Conservation (phyloP, 805 yeast genomes). For the Saturnispora diversa region DNA sequence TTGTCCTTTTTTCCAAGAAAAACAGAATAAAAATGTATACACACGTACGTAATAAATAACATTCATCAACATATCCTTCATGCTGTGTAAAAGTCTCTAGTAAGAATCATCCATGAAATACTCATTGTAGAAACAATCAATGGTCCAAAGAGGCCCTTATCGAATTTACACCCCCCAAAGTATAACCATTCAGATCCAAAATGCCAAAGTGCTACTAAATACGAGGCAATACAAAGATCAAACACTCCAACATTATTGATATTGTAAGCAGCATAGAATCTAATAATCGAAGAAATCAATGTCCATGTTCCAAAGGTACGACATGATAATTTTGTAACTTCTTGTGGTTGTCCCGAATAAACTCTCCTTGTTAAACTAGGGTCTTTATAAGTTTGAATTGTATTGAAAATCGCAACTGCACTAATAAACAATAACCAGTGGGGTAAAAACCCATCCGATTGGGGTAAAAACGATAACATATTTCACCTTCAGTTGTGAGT, state of each 20-base stretch:
- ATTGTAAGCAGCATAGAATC: conserved; percentile 82
- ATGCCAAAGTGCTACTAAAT: conserved; percentile 74
- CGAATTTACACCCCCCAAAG: conserved; percentile 72
- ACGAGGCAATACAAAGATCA: conserved; percentile 72
- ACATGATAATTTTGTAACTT: conserved; percentile 65
- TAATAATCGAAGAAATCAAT: conserved; percentile 69
- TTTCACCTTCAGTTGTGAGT: background rate
- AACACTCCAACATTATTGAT: conserved; percentile 62
- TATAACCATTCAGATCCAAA: conserved; percentile 77
- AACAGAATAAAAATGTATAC: too few relatives aligned
- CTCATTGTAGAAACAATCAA: conserved; percentile 67
- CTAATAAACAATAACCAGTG: conserved; percentile 77
- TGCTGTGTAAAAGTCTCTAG: conserved; percentile 51
- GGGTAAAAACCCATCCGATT: conserved; percentile 52
- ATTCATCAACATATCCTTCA: background rate
- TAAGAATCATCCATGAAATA: conserved; percentile 73
- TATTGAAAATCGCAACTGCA: conserved; percentile 85
- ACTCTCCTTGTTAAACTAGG: conserved; percentile 70
- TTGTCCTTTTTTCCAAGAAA: too few relatives aligned
- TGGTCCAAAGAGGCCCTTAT: conserved; percentile 87
- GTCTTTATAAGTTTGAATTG: conserved; percentile 74
- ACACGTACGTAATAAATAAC: background rate
- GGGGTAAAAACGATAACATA: conserved; percentile 30
- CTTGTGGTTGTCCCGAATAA: conserved; percentile 54
- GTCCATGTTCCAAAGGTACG: conserved; percentile 99